These are phyloP conservation scores for Aspergillus bridgeri DNA, from an alignment of 495 filamentous ascomycete species.

Conservation along the genomic window DNA sequence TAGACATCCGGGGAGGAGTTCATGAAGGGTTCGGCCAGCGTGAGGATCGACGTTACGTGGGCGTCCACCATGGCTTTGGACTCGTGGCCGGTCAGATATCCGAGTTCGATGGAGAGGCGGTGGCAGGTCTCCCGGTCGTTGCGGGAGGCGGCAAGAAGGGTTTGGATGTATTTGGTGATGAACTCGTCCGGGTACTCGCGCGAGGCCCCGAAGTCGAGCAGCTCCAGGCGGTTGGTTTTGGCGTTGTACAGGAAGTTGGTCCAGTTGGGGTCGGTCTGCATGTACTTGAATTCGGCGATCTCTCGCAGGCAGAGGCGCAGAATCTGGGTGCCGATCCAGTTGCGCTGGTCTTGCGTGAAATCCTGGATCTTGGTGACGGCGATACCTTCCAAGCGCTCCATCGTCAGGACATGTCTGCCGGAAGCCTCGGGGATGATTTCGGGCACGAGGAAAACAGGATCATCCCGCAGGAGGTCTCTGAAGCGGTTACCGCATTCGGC, in stretches of 20 bases:
- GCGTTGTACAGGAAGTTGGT: conserved; percentile 97
- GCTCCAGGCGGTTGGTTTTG: conserved; percentile 68
- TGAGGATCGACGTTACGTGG: conserved; percentile 75
- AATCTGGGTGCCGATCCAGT: conserved; percentile 90
- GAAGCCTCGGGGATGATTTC: conserved; percentile 73
- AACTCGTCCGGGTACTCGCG: conserved; percentile 80
- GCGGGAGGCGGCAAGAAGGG: conserved; percentile 73
- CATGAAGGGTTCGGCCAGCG: conserved; percentile 88
- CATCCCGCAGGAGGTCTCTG: conserved; percentile 63
- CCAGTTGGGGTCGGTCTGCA: conserved; percentile 99
- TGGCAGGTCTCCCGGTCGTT: conserved; percentile 60
- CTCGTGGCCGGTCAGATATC: conserved; percentile 90
- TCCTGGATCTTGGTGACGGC: conserved; percentile 80
- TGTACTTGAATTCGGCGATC: conserved; percentile 89
- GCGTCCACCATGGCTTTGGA: conserved; percentile 79
- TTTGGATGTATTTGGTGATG: conserved; percentile 69
- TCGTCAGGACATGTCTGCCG: conserved; percentile 84
- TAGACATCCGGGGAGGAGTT: conserved; percentile 74
- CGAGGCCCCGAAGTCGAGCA: conserved; percentile 93
- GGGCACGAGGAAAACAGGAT: conserved; percentile 77
- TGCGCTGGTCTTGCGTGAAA: conserved; percentile 75
- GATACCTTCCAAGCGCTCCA: conserved; percentile 82
- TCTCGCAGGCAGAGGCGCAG: conserved; percentile 90
- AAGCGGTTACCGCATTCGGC: conserved; percentile 75
- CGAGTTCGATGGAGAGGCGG: conserved; percentile 71